Percentiles rank a stretch among this genome's conserved stretches.
These are phyloP conservation scores for Cyphellophora europaea DNA, from an alignment of 2,329 filamentous ascomycete species.

Conservation along the genomic window DNA sequence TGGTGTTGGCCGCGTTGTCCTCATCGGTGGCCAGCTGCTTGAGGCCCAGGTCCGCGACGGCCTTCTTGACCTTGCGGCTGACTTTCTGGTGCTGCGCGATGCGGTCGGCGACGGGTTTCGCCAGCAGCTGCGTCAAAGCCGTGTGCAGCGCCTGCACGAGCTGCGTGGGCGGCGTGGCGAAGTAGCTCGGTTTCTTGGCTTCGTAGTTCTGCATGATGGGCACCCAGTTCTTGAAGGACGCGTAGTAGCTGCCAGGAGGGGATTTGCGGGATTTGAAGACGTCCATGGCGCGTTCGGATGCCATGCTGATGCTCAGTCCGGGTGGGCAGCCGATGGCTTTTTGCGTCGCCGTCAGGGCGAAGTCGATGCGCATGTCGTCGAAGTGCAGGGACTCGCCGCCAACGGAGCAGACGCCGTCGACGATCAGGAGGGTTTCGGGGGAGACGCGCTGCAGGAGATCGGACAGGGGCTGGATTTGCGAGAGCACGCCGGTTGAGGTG, in stretches of 20 bases:
- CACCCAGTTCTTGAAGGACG: conserved; percentile 93
- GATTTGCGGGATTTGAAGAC: conserved; percentile 70
- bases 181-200: conserved; percentile 94
- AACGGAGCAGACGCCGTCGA: conserved; percentile 95
- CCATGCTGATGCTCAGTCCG: conserved; percentile 88
- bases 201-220: conserved; percentile 99
- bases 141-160: conserved; percentile 89
- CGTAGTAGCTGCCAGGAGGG: conserved; percentile 82
- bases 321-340: conserved; percentile 96
- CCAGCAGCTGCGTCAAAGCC: conserved; percentile 72
- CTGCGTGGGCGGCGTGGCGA: conserved; percentile 91
- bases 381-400: conserved; percentile 94
- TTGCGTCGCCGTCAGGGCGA: conserved; percentile 86
- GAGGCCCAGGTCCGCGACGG: conserved; percentile 69
- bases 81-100: conserved; percentile 72
- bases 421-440: conserved; percentile 81
- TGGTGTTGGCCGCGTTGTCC: conserved; percentile 88
- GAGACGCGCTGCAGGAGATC: conserved; percentile 78
- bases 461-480: conserved; percentile 75
- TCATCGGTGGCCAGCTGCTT: conserved; percentile 77
- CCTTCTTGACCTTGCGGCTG: conserved; percentile 79
- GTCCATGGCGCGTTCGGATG: conserved; percentile 78
- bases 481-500: conserved; percentile 91
- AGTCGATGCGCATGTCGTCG: conserved; percentile 89
- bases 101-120: conserved; percentile 68